Evolutionary conservation across 2,329 filamentous ascomycete genomes (phyloP).

Genomic region (Triangularia verruculosa): DNA sequence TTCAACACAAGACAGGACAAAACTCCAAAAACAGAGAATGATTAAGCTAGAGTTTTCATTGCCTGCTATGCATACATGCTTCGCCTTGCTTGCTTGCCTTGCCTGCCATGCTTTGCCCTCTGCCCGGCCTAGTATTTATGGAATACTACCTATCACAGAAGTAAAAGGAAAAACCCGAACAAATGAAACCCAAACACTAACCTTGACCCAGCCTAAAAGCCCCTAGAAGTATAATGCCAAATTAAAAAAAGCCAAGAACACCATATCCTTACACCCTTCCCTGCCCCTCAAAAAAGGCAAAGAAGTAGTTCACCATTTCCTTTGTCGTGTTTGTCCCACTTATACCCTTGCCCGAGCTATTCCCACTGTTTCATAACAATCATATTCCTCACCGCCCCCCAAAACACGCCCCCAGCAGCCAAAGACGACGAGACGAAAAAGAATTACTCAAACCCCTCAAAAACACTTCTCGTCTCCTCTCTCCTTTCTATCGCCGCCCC

Average conservation of each 20-base stretch:
- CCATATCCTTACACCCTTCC: background rate
- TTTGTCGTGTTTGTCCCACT: background rate
- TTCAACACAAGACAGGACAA: too few species aligned
- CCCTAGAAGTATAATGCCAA: background rate
- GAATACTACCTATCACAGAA: background rate
- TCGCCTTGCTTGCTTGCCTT: background rate
- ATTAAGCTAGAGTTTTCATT: background rate
- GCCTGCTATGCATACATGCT: background rate
- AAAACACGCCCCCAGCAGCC: background rate
- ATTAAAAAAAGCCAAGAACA: background rate
- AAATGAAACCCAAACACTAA: background rate
- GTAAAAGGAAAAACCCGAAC: background rate
- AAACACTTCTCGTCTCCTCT: conserved; percentile 4
- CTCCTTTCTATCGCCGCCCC: background rate
- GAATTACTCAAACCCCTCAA: conserved; percentile 5
- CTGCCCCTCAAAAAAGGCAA: background rate
- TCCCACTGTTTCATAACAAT: background rate
- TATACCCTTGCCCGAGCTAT: background rate
- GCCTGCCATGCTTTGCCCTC: background rate
- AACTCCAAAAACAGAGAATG: background rate
- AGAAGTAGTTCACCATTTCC: background rate
- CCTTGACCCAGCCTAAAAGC: background rate
- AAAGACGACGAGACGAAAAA: too few species aligned
- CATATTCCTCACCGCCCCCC: background rate
- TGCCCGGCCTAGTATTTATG: background rate